Evolutionary conservation across 208 protist species (phyloP).

Genomic region (Acanthamoeba sp.): DNA sequence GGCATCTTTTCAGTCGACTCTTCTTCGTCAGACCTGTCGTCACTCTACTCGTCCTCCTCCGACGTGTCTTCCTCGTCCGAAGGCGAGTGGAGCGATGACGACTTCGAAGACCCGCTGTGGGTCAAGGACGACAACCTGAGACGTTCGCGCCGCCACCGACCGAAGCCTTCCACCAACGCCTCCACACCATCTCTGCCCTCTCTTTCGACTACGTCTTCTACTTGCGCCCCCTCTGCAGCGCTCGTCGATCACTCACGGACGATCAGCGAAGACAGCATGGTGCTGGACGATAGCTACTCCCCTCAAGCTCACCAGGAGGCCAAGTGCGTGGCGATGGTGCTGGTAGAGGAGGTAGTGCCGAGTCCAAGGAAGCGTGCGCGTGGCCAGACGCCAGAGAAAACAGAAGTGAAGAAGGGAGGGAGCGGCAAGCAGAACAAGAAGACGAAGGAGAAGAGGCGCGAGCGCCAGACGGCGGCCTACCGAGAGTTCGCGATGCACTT

Average conservation of each 20-base stretch:
- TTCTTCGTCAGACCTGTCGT: not conserved
- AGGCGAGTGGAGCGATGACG: conserved; percentile 7
- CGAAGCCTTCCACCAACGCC: not conserved
- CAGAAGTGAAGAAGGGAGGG: not conserved
- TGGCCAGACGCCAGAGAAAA: not conserved
- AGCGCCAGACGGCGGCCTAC: not conserved
- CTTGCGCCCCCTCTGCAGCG: no score
- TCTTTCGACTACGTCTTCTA: not conserved
- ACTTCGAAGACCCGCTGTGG: conserved; percentile 36
- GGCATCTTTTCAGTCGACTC: conserved; percentile 25
- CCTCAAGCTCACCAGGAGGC: no score
- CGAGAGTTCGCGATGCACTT: not conserved
- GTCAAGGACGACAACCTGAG: conserved; percentile 38
- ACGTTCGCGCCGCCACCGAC: not conserved
- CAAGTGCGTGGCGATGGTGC: not conserved
- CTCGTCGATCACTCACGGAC: not conserved
- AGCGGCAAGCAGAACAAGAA: not conserved
- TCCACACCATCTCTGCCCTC: not conserved
- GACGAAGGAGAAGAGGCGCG: not conserved
- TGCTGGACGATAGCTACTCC: not conserved
- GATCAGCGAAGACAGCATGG: not conserved
- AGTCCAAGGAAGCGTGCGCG: not conserved
- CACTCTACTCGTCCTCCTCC: not conserved
- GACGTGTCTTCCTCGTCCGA: not conserved
- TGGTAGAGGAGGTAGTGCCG: not conserved